Conservation (phyloP, 345 rosid species). For the Viola odorata region DNA sequence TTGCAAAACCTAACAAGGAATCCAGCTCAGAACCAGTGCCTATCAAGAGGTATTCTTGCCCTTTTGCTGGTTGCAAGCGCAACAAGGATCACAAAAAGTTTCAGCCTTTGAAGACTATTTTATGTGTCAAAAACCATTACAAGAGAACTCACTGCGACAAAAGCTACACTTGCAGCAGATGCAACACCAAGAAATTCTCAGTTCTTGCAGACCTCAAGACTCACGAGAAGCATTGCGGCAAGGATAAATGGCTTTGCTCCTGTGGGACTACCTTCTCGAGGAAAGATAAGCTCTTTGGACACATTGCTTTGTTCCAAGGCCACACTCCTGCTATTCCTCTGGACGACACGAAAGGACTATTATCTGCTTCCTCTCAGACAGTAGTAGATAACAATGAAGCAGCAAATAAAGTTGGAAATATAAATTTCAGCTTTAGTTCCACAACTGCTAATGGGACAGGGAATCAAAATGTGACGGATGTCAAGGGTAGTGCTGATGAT, state of each 20-base stretch:
- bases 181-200: constrained; percentile 92
- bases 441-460: constrained; percentile 24
- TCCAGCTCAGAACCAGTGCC: constrained; percentile 51
- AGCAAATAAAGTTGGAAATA: constrained; percentile 29
- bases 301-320: constrained; percentile 91
- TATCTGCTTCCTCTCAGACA: constrained; percentile 32
- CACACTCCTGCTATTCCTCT: constrained; percentile 90
- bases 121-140: constrained; percentile 94
- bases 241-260: constrained; percentile 95
- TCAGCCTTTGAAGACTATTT: constrained; percentile 85
- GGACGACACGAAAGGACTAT: constrained; percentile 53
- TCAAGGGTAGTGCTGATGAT: constrained; percentile 52
- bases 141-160: constrained; percentile 97
- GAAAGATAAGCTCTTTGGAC: constrained; percentile 98
- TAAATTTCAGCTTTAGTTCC: constrained; percentile 34
- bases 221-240: constrained; percentile 98
- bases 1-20: constrained; percentile 84
- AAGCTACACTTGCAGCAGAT: constrained; percentile 80
- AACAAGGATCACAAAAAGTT: constrained; percentile 96
- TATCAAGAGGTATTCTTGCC: constrained; percentile 92
- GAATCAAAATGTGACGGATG: constrained; percentile 35
- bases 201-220: constrained; percentile 95
- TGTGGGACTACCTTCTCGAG: constrained; percentile 95
- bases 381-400: constrained; percentile 33
- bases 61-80: constrained; percentile 85